phyloP scores from a whole-genome alignment of 2,329 filamentous ascomycete genomes.

The Ceratocystis diversiconidia region DNA sequence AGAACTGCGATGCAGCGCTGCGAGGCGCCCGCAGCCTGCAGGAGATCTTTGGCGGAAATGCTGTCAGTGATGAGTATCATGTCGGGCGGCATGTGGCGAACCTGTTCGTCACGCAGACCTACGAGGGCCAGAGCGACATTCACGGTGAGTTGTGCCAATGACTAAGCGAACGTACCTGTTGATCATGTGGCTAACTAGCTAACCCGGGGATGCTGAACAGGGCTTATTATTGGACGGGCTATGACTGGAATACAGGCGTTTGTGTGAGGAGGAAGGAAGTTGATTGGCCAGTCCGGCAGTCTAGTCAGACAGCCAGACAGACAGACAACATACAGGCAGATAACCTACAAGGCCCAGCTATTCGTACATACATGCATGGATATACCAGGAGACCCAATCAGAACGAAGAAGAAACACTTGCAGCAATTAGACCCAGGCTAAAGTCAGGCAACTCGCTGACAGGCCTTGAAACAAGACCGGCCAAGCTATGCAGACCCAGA shows the following conservation, averaged over 20 bases:
- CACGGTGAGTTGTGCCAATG: conserved; percentile 53
- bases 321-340: no score
- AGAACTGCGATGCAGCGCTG: conserved; percentile 89
- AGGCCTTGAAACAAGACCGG: no score
- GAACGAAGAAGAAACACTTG: no score
- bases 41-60: conserved; percentile 94
- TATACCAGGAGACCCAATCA: no score
- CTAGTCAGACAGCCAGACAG: no score
- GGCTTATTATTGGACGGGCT: conserved; percentile 52
- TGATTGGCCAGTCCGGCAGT: no score
- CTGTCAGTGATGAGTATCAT: conserved; percentile 92
- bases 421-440: no score
- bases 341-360: no score
- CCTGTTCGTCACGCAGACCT: conserved; percentile 92
- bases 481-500: no score
- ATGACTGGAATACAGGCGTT: conserved; percentile 71
- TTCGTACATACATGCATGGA: no score
- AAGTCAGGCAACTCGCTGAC: no score
- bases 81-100: conserved; percentile 94
- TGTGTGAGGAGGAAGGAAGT: conserved; percentile 32
- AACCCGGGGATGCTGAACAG: conserved; percentile 29
- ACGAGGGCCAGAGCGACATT: conserved; percentile 96
- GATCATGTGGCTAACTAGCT: background rate
- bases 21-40: conserved; percentile 67
- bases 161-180: background rate